Base-by-base conservation (phyloP, 768 basidiomycete genomes). In the Tricholoma matsutake region DNA sequence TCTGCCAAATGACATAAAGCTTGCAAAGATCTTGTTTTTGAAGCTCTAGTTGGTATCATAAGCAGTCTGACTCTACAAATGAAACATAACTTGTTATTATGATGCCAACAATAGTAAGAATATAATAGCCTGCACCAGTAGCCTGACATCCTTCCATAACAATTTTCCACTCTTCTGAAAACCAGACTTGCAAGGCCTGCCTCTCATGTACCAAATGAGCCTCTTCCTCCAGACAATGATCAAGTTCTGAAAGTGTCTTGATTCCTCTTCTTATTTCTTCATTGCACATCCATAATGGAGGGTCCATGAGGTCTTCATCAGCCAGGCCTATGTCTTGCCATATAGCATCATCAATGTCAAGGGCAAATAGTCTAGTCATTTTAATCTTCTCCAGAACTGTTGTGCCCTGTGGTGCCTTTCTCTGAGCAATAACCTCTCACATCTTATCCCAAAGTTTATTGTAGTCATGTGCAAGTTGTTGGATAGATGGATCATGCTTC, bases 221-320 rank as follows among this genome's bases (percentile, higher is more conserved):
- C 16, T 57, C 65, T 52, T 77, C 73, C 56, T 77, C 72, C 9
- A 54, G 22, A 22, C 43, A 45, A 20, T 16, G 58, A 13, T 73
- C 67, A 20, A 60, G 25, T 6, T 71, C 64, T n/a, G 75, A 65
- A 53, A 73, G 56, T 7, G 67, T 67, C 14, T 56, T 49, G 2
- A 79, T 79, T 0, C 76, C 75, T 0, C 35, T 57, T 6, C 66
- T 56, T 0, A 73, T 66, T 9, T 61, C 55, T 3, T 68, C 58
- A 64, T 76, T 65, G 3, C 67, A 63, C 0, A 76, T 64, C 77
- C 78, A 78, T 7, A 25, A 28, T 0, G 67, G 67, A 35, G 35
- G 35, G 35, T 35, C 35, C 10, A 63, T 13, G 18, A 53, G 45
- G 51, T 47, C 22, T 43, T 71, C 64, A 22, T 73, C 68, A n/a